A percentile compares a stretch with the other conserved stretches of the same genome.
Evolutionary conservation across 306 rosid genomes (phyloP).

Genomic region (Astragalus membranaceus): DNA sequence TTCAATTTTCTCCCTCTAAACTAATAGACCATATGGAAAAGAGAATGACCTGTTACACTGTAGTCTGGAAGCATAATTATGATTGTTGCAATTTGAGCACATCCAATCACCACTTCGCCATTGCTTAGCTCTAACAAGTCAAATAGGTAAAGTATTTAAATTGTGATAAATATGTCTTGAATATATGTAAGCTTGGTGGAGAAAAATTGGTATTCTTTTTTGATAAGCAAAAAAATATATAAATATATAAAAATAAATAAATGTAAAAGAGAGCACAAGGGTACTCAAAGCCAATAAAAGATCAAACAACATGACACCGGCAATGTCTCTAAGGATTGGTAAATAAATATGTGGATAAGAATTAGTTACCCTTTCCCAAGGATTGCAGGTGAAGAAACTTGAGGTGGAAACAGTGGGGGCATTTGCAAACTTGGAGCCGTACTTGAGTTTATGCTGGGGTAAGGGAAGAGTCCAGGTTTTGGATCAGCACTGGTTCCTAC

Average conservation of each 20-base stretch:
- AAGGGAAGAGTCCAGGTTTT: conserved; percentile 40
- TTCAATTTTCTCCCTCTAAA: background rate
- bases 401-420: conserved; percentile 49
- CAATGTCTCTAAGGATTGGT: too few relatives aligned
- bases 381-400: conserved; percentile 47
- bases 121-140: conserved; percentile 76
- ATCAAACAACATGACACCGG: too few relatives aligned
- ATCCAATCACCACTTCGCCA: conserved; percentile 97
- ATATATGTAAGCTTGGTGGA: background rate
- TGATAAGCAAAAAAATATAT: too few relatives aligned
- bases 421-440: conserved; percentile 46
- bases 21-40: background rate
- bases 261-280: too few relatives aligned
- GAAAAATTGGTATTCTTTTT: conserved; percentile 9
- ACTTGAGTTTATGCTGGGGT: conserved; percentile 34
- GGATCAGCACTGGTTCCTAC: conserved; percentile 46
- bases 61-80: conserved; percentile 88
- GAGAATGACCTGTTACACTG: conserved; percentile 78
- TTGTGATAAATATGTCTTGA: background rate
- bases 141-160: conserved; percentile 15
- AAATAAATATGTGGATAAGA: background rate
- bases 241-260: too few relatives aligned
- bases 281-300: too few relatives aligned
- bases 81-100: conserved; percentile 93
- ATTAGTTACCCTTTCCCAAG: conserved; percentile 80